Base-by-base conservation (phyloP, 2,329 filamentous ascomycete species). In the Penicillium sclerotiorum region DNA sequence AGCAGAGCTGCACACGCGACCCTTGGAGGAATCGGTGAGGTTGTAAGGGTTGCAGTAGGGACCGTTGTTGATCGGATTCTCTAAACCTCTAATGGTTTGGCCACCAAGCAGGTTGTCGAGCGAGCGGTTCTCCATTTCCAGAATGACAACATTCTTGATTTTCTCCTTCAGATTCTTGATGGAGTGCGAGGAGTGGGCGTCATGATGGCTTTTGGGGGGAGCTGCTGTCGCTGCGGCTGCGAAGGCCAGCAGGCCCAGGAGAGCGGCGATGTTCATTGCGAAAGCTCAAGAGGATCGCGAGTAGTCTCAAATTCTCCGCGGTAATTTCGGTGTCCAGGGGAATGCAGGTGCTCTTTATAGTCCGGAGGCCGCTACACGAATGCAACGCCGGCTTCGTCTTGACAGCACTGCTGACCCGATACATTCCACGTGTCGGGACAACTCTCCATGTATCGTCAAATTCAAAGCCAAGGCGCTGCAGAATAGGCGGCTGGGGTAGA, bases 81-180 rank as follows among this genome's bases (percentile, higher is more conserved):
- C 70, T 2, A 76, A 54, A 22, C 73, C 72, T 13, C 59, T 50
- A 9, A 65, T 55, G 12, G 56, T 72, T 61, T 74, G 70, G 8
- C 73, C 74, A 46, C 74, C 74, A 4, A 76, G 60, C 8, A 77
- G 52, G 58, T 75, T 77, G 57, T 77, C 74, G 20, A 76, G 60
- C 0, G 74, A 75, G 44, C 73, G 73, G 59, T 76, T 76, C 56
- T 76, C 74, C 67, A 75, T 69, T 30, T 67, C 58, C 44, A 71
- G 51, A 23, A 68, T 58, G 27, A 71, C 68, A 4, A 71, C 67
- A 60, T 70, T 67, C 60, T 71, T 69, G 52, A 71, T 69, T 44
- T 69, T 65, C 36, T 49, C 56, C 54, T 68, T 70, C 47, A 71
- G 38, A 47, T 66, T 65, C 28, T 53, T 36, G 45, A 50, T 50